Conservation (phyloP, 306 rosid species). For the Lathyrus aphaca region DNA sequence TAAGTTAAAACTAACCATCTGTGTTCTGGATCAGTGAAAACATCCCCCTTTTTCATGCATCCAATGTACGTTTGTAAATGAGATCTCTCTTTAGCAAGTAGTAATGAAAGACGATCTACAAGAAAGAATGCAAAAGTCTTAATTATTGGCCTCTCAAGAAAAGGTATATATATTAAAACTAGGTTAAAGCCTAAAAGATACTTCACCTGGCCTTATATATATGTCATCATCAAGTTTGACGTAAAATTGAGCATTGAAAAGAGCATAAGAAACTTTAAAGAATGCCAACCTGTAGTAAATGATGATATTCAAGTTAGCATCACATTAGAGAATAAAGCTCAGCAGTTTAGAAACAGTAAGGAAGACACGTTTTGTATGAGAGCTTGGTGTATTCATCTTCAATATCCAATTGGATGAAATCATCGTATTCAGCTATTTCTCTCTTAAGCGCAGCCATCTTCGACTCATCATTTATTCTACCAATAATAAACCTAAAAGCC, state of each 20-base stretch:
- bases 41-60: constrained; percentile 99
- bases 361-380: constrained; percentile 97
- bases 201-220: constrained; percentile 90
- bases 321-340: constrained; percentile 20
- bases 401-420: constrained; percentile 82
- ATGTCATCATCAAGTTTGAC: constrained; percentile 98
- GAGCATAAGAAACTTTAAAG: constrained; percentile 95
- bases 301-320: constrained; percentile 34
- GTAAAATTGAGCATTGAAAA: constrained; percentile 78
- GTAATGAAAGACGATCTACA: constrained; percentile 86
- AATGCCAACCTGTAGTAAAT: constrained; percentile 76
- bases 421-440: constrained; percentile 78
- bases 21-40: constrained; percentile 89
- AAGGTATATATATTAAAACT: neutral
- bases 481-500: constrained; percentile 88
- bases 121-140: constrained; percentile 40
- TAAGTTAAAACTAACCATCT: constrained; percentile 71
- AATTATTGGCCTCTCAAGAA: neutral
- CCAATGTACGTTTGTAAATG: constrained; percentile 94
- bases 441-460: constrained; percentile 73
- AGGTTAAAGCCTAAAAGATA: constrained; percentile 13
- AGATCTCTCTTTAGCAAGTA: constrained; percentile 76
- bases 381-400: constrained; percentile 99
- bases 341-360: constrained; percentile 31
- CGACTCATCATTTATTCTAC: constrained; percentile 63